A percentile compares a stretch with the other conserved stretches of the same genome.
These are phyloP conservation scores for Hydrangea macrophylla DNA, from an alignment of 148 eudicot genomes.

Conservation along the genomic window DNA sequence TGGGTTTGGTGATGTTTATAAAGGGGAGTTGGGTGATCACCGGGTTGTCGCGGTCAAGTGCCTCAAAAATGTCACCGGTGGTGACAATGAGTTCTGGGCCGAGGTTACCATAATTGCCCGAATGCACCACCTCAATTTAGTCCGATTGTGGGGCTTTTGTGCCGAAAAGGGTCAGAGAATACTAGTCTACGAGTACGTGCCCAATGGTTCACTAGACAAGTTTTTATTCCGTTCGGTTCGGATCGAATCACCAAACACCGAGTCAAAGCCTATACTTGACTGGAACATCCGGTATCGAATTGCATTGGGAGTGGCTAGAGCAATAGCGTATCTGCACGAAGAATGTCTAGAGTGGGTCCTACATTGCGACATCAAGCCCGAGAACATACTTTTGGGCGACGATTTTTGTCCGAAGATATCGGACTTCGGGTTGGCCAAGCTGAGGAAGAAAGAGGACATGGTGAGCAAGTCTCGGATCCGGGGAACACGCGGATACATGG, in stretches of 20 bases:
- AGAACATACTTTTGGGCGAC: slow-evolving; percentile 78
- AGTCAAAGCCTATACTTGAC: slow-evolving; percentile 56
- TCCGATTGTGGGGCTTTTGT: slow-evolving; percentile 85
- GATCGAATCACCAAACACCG: background rate
- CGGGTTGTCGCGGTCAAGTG: slow-evolving; percentile 75
- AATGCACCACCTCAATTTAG: slow-evolving; percentile 90
- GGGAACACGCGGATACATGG: slow-evolving; percentile 85
- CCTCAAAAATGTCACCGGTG: slow-evolving; percentile 55
- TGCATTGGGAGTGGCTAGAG: slow-evolving; percentile 84
- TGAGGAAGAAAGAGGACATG: slow-evolving; percentile 67
- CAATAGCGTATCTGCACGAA: slow-evolving; percentile 82
- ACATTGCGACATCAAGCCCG: slow-evolving; percentile 89
- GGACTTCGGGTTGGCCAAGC: slow-evolving; percentile 79
- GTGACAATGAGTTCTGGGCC: slow-evolving; percentile 80
- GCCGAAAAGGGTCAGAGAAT: slow-evolving; percentile 74
- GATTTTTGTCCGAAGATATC: slow-evolving; percentile 87
- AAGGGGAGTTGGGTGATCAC: slow-evolving; percentile 61
- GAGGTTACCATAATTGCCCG: slow-evolving; percentile 90
- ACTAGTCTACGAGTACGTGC: slow-evolving; percentile 74
- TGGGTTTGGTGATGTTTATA: slow-evolving; percentile 72
- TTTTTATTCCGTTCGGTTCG: slow-evolving; percentile 38
- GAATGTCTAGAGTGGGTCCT: slow-evolving; percentile 90
- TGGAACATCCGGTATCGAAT: slow-evolving; percentile 83
- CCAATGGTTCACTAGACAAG: slow-evolving; percentile 76
- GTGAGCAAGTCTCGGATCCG: slow-evolving; percentile 56